phyloP scores from a whole-genome alignment of 2,329 filamentous ascomycete species.

The Microdochium paspali region DNA sequence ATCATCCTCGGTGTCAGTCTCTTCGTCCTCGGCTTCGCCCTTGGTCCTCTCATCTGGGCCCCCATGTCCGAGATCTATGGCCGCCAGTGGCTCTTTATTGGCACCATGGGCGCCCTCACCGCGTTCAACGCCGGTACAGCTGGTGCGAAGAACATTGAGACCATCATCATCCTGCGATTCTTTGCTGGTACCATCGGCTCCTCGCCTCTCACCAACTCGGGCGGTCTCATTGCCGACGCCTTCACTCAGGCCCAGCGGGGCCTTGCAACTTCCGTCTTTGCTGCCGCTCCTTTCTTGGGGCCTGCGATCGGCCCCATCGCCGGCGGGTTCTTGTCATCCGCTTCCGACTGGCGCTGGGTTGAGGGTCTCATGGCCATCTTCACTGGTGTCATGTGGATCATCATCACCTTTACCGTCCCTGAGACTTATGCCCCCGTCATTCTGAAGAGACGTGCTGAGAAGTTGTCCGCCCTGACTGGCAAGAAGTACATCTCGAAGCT shows the following conservation, averaged over 20 bases:
- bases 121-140: slow-evolving; percentile 49
- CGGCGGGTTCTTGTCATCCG: slow-evolving; percentile 56
- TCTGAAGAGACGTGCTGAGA: slow-evolving; percentile 40
- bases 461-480: slow-evolving; percentile 41
- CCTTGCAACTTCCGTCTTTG: slow-evolving; percentile 53
- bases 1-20: slow-evolving; percentile 43
- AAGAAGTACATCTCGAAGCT: slow-evolving; percentile 46
- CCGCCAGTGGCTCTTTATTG: slow-evolving; percentile 43
- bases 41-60: slow-evolving; percentile 53
- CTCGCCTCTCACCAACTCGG: slow-evolving; percentile 45
- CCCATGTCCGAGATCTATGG: slow-evolving; percentile 55
- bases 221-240: slow-evolving; percentile 51
- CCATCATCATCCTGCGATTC: slow-evolving; percentile 51
- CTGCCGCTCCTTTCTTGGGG: slow-evolving; percentile 57
- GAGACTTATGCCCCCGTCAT: slow-evolving; percentile 54
- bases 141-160: slow-evolving; percentile 40
- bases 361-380: slow-evolving; percentile 57
- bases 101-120: slow-evolving; percentile 42
- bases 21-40: slow-evolving; percentile 46
- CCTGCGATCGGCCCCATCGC: slow-evolving; percentile 55
- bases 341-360: slow-evolving; percentile 62
- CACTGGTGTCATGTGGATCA: slow-evolving; percentile 50
- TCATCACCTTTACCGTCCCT: slow-evolving; percentile 39
- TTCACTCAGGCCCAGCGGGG: slow-evolving; percentile 40
- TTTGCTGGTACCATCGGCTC: slow-evolving; percentile 49